Percentiles rank a stretch among this genome's conserved stretches.
phyloP scores from a whole-genome alignment of 176 grass and related monocot genomes.

The Cenchrus americanus region DNA sequence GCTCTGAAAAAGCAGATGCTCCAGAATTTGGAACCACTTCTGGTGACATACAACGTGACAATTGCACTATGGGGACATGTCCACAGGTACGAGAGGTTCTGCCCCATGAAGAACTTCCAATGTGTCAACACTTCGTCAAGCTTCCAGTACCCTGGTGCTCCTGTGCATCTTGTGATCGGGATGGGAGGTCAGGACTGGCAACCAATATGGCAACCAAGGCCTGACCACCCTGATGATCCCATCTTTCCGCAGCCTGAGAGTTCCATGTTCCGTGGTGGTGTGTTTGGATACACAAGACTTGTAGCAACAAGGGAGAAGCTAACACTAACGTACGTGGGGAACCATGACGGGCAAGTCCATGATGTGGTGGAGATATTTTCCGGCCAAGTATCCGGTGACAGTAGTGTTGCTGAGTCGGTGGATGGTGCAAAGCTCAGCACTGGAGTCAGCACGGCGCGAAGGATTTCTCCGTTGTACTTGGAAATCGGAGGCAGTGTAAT shows the following conservation, averaged over 20 bases:
- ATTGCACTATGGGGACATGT: slow-evolving; percentile 95
- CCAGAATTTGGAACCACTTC: slow-evolving; percentile 73
- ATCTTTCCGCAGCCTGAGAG: slow-evolving; percentile 77
- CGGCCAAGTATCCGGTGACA: slow-evolving; percentile 3
- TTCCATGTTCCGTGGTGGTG: slow-evolving; percentile 83
- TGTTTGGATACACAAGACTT: slow-evolving; percentile 87
- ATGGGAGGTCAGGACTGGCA: slow-evolving; percentile 91
- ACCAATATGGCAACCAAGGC: slow-evolving; percentile 76
- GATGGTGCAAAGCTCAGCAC: slow-evolving; percentile 29
- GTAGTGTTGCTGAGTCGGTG: neutral
- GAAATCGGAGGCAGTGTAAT: slow-evolving; percentile 50
- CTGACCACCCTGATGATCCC: slow-evolving; percentile 64
- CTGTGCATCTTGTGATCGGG: slow-evolving; percentile 93
- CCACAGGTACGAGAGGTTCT: slow-evolving; percentile 96
- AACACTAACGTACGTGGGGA: slow-evolving; percentile 70
- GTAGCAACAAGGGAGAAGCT: slow-evolving; percentile 82
- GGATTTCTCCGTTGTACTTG: slow-evolving; percentile 41
- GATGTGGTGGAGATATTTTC: slow-evolving; percentile 89
- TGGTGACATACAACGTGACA: slow-evolving; percentile 85
- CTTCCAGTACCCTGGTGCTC: slow-evolving; percentile 66
- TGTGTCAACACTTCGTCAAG: slow-evolving; percentile 65
- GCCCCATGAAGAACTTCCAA: slow-evolving; percentile 74
- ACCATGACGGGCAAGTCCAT: slow-evolving; percentile 93
- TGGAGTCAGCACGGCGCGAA: slow-evolving; percentile 3
- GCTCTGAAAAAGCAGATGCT: slow-evolving; percentile 63